Evolutionary conservation across 306 rosid species (phyloP).

Genomic region (Erythrophleum fordii): DNA sequence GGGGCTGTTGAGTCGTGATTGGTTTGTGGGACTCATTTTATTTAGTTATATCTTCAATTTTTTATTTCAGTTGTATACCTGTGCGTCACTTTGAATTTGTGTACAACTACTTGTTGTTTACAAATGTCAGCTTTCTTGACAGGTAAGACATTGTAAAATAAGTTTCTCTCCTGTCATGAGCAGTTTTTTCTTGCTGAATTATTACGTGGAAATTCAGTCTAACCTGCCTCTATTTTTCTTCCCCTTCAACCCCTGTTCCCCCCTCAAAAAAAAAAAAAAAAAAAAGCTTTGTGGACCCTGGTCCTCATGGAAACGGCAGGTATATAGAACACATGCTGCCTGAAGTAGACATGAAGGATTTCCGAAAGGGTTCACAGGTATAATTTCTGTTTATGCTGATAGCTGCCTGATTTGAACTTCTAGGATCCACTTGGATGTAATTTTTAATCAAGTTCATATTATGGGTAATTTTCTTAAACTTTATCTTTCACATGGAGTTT

Average conservation of each 20-base stretch:
- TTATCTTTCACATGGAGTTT: conserved; percentile 10
- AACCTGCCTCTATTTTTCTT: conserved; percentile 26
- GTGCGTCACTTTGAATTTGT: conserved; percentile 81
- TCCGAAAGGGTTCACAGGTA: conserved; percentile 99
- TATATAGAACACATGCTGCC: conserved; percentile 86
- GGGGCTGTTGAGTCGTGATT: conserved; percentile 20
- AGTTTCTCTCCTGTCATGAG: conserved; percentile 6
- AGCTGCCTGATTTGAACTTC: conserved; percentile 2
- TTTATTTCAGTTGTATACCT: conserved; percentile 77
- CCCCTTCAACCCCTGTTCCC: not conserved
- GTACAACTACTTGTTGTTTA: conserved; percentile 80
- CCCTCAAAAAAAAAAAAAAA: conserved; percentile 12
- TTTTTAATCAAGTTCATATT: conserved; percentile 23
- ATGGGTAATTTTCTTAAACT: not conserved
- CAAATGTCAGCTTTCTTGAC: conserved; percentile 92
- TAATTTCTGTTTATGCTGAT: conserved; percentile 22
- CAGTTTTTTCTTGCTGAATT: conserved; percentile 34
- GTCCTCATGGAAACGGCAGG: conserved; percentile 95
- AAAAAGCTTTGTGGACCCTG: conserved; percentile 72
- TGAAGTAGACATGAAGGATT: conserved; percentile 74
- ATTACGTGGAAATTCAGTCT: conserved; percentile 17
- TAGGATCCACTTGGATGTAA: conserved; percentile 24
- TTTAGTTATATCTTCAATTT: conserved; percentile 35
- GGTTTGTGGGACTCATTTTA: conserved; percentile 25
- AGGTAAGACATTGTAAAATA: conserved; percentile 57